Conservation (phyloP, 768 basidiomycete genomes). For the Gloeostereum incarnatum region DNA sequence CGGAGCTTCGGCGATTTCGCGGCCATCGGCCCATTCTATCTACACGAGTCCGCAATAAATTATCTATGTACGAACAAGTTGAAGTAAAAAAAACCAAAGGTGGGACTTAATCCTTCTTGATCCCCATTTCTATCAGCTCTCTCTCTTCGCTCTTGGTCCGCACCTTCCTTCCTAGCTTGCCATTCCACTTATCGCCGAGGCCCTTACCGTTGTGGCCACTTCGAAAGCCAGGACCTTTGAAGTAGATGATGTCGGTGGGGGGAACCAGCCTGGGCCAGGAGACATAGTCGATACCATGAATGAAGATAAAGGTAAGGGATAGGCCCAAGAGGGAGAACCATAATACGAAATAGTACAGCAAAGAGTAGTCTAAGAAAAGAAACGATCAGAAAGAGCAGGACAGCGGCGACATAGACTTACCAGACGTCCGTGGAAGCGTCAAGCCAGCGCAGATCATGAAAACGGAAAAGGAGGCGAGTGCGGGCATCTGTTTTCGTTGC, state of each 20-base stretch:
- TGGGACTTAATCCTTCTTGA: neutral
- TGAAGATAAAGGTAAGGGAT: slow-evolving; percentile 62
- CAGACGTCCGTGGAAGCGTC: slow-evolving; percentile 79
- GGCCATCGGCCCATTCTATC: too few species aligned
- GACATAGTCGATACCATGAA: slow-evolving; percentile 92
- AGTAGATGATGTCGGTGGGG: slow-evolving; percentile 77
- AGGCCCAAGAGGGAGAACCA: slow-evolving; percentile 62
- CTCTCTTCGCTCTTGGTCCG: slow-evolving; percentile 19
- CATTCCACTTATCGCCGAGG: slow-evolving; percentile 24
- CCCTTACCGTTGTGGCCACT: slow-evolving; percentile 74
- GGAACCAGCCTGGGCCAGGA: slow-evolving; percentile 88
- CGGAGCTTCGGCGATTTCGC: too few species aligned
- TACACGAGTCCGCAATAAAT: too few species aligned
- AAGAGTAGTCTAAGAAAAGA: slow-evolving; percentile 60
- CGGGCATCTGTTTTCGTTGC: slow-evolving; percentile 63
- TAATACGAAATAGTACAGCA: slow-evolving; percentile 76
- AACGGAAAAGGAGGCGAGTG: slow-evolving; percentile 66
- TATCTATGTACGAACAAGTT: too few species aligned
- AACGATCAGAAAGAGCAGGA: neutral
- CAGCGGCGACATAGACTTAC: slow-evolving; percentile 33
- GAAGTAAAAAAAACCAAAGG: too few species aligned
- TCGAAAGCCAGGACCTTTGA: slow-evolving; percentile 82
- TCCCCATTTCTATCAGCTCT: slow-evolving; percentile 8
- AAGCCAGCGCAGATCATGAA: slow-evolving; percentile 86
- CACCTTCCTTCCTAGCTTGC: slow-evolving; percentile 9